A percentile compares a stretch with the other conserved stretches of the same genome.
phyloP scores from a whole-genome alignment of 495 filamentous ascomycete species.

The Stereocaulon alpinum region DNA sequence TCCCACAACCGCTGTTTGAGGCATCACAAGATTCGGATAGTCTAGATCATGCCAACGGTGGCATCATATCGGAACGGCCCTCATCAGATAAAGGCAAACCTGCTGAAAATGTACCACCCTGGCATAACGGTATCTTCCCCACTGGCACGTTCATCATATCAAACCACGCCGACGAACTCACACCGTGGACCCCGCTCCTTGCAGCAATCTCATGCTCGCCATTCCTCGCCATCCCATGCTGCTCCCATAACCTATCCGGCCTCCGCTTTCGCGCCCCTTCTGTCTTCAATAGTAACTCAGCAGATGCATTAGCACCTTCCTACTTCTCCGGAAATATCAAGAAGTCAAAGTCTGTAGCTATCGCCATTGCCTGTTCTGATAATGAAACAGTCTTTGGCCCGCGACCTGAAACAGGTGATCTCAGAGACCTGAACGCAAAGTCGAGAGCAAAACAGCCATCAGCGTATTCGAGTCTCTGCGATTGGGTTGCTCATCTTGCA shows the following conservation, averaged over 20 bases:
- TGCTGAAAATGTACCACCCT: constrained; percentile 19
- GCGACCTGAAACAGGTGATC: constrained; percentile 31
- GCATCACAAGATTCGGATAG: background rate
- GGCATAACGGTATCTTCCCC: constrained; percentile 62
- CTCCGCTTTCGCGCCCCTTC: constrained; percentile 58
- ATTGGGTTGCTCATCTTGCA: constrained; percentile 40
- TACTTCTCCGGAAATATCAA: constrained; percentile 21
- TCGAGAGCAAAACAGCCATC: constrained; percentile 22
- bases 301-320: constrained; percentile 18
- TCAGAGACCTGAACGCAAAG: constrained; percentile 31
- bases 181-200: constrained; percentile 87
- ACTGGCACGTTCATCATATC: constrained; percentile 82
- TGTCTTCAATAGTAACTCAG: constrained; percentile 20
- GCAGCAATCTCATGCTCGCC: constrained; percentile 63
- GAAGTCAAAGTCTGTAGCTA: constrained; percentile 38
- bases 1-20: constrained; percentile 49
- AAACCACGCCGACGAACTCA: constrained; percentile 93
- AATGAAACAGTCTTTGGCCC: constrained; percentile 21
- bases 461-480: constrained; percentile 25
- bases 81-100: background rate
- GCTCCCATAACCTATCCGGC: constrained; percentile 78
- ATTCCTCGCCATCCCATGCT: constrained; percentile 90
- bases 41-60: constrained; percentile 9
- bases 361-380: constrained; percentile 25
- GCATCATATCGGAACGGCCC: constrained; percentile 10